Percentiles rank a stretch among this genome's conserved stretches.
phyloP scores from a whole-genome alignment of 176 grass and related monocot species.

The Musa beccarii region DNA sequence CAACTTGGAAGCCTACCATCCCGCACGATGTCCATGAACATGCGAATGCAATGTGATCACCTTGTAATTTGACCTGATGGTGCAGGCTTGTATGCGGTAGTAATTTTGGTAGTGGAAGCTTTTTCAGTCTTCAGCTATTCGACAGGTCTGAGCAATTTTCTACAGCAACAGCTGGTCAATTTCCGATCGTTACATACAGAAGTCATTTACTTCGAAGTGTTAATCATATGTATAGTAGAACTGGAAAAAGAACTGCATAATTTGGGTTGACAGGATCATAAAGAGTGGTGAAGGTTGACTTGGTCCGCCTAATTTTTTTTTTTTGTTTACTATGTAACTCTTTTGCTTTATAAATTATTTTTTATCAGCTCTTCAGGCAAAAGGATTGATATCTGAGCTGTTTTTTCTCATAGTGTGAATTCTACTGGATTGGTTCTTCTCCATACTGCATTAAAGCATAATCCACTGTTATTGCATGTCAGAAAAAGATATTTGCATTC shows the following conservation, averaged over 20 bases:
- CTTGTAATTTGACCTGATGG: not conserved
- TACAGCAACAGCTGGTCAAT: not conserved
- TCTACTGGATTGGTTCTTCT: no score
- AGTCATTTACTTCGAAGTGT: not conserved
- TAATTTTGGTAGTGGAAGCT: not conserved
- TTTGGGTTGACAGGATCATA: not conserved
- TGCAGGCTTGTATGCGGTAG: not conserved
- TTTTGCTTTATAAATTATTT: no score
- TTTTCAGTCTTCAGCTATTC: not conserved
- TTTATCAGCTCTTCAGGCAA: no score
- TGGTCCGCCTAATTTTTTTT: no score
- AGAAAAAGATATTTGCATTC: no score
- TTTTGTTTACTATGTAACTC: no score
- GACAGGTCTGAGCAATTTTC: not conserved
- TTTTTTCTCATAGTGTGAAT: no score
- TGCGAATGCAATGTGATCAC: not conserved
- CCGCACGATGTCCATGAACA: constrained; percentile 32
- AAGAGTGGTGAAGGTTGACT: not conserved
- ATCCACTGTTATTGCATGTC: no score
- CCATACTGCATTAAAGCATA: no score
- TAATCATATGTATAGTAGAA: not conserved
- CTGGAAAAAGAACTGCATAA: not conserved
- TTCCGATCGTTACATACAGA: not conserved
- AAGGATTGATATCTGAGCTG: no score
- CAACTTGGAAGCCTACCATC: constrained; percentile 58